Base-by-base conservation (phyloP, 73 alveolate species). In the Tetrahymena thermophila region DNA sequence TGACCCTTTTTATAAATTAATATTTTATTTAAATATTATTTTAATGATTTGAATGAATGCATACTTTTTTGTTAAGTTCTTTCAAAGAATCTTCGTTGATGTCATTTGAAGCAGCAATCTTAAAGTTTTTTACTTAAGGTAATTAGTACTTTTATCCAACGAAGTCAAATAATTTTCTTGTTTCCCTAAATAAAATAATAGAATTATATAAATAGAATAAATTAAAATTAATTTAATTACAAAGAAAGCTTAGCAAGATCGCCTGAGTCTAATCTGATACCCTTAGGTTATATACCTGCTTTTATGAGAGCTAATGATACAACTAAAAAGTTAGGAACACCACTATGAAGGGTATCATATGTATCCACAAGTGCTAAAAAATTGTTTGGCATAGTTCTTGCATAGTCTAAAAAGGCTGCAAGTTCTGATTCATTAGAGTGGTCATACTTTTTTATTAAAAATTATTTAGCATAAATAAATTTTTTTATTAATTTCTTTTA, bases 221-320 rank as follows among this genome's bases (percentile, higher is more conserved):
- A 31, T 71, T n/a, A 14, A 97, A 94, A 37, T 50, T 19, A 71
- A 71, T 71, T 19, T 28, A 0, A 23, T 35, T 96, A 94, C 85
- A 35, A 94, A 3, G 98, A 97, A n/a, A 98, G 96, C 71, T 98
- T 84, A 0, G 98, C 98, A 25, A 98, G 97, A 94, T 98, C 99
- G 17, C 99, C 99, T 37, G 99, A 97, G 95, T 98, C 99, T 17
- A 98, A 97, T 93, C 99, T 94, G 50, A 98, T 94, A 35, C 99
- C 99, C 71, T 56, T 50, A 21, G 99, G 97, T 43, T 94, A 89
- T 25, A 96, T 94, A 25, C 98, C 98, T 4, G 96, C 94, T 56
- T 98, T 97, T 28, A 96, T 55, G 25, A 98, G 96, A 21, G 98
- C 99, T 34, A 98, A 93, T 15, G 98, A 97, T 13, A 98, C 99